Percentiles rank a stretch among this genome's conserved stretches.
Evolutionary conservation across 106 monocot species (phyloP).

Genomic region (Acanthochlamys bracteata): DNA sequence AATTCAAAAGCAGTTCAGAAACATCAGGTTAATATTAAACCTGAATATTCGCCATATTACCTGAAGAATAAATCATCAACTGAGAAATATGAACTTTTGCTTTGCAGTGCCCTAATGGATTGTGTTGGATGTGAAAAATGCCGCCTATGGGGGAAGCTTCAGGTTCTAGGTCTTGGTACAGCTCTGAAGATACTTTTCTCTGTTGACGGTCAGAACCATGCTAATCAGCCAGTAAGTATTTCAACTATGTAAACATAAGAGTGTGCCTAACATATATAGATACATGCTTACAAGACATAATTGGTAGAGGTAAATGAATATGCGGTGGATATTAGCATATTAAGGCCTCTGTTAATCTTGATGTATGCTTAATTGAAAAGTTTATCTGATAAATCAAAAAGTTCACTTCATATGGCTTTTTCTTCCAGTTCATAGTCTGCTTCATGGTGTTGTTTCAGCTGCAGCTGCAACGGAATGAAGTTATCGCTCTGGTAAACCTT

Average conservation of each 20-base stretch:
- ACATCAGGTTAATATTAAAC: conserved; percentile 58
- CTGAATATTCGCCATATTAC: neutral
- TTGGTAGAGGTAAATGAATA: too few species aligned
- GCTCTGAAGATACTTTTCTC: conserved; percentile 96
- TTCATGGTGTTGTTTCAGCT: conserved; percentile 34
- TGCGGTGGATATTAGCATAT: too few species aligned
- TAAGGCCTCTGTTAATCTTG: too few species aligned
- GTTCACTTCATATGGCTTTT: neutral
- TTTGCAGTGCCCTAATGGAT: conserved; percentile 85
- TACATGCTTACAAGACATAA: too few species aligned
- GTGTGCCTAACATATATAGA: neutral
- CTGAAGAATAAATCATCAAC: neutral
- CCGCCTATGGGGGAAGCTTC: conserved; percentile 94
- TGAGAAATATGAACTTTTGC: neutral
- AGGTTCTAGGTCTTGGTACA: conserved; percentile 95
- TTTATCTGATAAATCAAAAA: neutral
- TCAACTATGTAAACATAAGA: neutral
- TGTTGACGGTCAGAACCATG: conserved; percentile 39
- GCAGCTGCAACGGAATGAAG: conserved; percentile 89
- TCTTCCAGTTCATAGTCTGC: neutral
- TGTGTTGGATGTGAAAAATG: conserved; percentile 99
- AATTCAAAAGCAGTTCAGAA: conserved; percentile 90
- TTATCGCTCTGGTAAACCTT: conserved; percentile 87
- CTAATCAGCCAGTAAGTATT: conserved; percentile 48
- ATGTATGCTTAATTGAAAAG: too few species aligned